Evolutionary conservation across 371 early-diverging fungal genomes (phyloP), one percentile per base, ranked within the genome.

Genomic region (Furculomyces boomerangus): DNA sequence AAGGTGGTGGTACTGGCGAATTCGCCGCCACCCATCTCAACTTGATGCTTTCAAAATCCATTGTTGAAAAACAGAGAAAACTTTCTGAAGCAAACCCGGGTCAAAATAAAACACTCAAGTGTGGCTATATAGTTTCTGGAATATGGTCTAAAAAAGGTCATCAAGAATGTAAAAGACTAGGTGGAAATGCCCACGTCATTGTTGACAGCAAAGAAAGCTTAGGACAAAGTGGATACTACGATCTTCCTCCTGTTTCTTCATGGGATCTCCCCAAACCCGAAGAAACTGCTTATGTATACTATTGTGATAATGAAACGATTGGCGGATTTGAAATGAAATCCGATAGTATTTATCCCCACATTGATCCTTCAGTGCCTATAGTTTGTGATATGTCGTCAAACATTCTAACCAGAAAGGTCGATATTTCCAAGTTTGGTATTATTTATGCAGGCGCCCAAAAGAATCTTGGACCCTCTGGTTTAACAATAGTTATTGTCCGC

Each of bases 361-460:
- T 80, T 0, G 80, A 81, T 58, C 59, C 77, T 0, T 55, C 64
- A 1, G 88, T 90, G 0, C 90, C 91, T 3, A 48, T 95, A 14
- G 87, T 96, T 30, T 88, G 90, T 57, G 97, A 97, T 70, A 90
- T 95, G 81, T 85, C 85, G 45, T 89, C 90, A 60, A 93, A 91
- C 68, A 84, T 91, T 62, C 72, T 94, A 47, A 86, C 92, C 14
- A 77, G 87, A 31, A 79, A 79, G 2, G 64, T 94, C 29, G 87
- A 93, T 61, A 79, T 97, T 22, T 63, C 74, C 46, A 77, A 82
- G 55, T 92, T 78, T 65, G 94, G 82, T 22, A 62, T 90, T 39
- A 85, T 97, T 52, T 87, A 87, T 67, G 94, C 87, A 16, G 96
- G 96, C 10, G 98, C 93, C 8, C 96, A 97, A 71, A 97, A 97